Conservation (phyloP, 192 early-diverging fungal genomes). For the Backusella australiensis region DNA sequence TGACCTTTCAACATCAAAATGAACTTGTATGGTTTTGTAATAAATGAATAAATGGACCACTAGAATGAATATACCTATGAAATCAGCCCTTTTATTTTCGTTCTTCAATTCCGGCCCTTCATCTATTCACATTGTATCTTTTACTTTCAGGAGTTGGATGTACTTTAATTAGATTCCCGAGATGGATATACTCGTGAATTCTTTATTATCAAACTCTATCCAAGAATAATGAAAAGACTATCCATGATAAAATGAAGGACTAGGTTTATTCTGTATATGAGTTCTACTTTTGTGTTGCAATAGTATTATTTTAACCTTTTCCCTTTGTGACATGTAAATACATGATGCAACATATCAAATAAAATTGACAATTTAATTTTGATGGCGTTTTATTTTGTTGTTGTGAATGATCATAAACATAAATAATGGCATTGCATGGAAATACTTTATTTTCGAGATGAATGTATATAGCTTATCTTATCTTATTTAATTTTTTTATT, state of each 20-base stretch:
- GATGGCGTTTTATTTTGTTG: neutral
- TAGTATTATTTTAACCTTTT: neutral
- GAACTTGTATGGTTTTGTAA: too few relatives aligned
- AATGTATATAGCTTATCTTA: neutral
- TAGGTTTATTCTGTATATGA: neutral
- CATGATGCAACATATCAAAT: neutral
- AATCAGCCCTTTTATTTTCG: too few relatives aligned
- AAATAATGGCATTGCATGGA: neutral
- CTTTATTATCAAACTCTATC: neutral
- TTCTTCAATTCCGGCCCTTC: too few relatives aligned
- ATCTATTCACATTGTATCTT: neutral
- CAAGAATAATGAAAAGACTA: neutral
- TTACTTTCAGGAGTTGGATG: neutral
- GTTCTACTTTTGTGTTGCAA: neutral
- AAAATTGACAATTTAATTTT: neutral
- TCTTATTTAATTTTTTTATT: neutral
- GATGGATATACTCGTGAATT: neutral
- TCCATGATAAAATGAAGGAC: neutral
- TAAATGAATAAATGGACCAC: too few relatives aligned
- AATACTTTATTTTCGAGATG: neutral
- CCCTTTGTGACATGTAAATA: neutral
- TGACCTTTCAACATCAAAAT: too few relatives aligned
- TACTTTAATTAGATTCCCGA: neutral
- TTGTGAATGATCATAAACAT: neutral
- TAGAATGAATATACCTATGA: too few relatives aligned